Conservation (phyloP, 495 filamentous ascomycete genomes). For the Hypoxylon rickii region DNA sequence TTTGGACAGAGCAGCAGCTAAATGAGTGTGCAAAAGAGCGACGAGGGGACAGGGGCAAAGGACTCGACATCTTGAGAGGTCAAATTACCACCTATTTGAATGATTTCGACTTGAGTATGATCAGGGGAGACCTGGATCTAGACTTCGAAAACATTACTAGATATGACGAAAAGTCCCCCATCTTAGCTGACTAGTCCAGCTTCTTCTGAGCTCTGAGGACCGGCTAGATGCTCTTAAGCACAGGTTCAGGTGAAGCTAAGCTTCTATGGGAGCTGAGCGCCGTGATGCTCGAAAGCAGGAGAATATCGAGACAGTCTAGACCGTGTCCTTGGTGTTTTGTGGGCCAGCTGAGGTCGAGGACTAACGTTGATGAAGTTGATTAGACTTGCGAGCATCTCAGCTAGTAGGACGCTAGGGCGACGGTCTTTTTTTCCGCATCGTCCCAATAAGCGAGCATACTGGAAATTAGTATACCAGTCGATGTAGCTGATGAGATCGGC, state of each 20-base stretch:
- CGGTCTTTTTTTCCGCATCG: slow-evolving; percentile 1
- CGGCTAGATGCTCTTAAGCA: neutral
- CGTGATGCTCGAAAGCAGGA: slow-evolving; percentile 1
- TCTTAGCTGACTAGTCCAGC: neutral
- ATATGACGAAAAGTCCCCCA: neutral
- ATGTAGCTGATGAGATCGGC: slow-evolving; percentile 2
- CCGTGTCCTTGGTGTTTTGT: slow-evolving; percentile 5
- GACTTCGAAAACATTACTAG: neutral
- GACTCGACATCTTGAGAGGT: neutral
- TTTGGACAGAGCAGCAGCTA: neutral
- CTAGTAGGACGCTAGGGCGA: slow-evolving; percentile 2
- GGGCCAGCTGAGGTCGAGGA: slow-evolving; percentile 8
- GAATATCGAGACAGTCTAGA: slow-evolving; percentile 11
- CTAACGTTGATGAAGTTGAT: slow-evolving; percentile 11
- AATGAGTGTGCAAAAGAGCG: slow-evolving; percentile 18
- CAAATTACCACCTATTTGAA: slow-evolving; percentile 6
- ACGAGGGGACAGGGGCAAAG: neutral
- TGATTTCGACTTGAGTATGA: neutral
- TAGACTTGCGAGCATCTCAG: neutral
- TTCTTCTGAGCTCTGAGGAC: neutral
- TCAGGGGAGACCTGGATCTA: slow-evolving; percentile 1
- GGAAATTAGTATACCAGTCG: neutral
- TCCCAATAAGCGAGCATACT: slow-evolving; percentile 8
- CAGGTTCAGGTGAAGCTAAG: slow-evolving; percentile 6
- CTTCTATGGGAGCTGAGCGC: slow-evolving; percentile 3